phyloP scores from a whole-genome alignment of 495 filamentous ascomycete species.

The Aspergillus heteromorphus region DNA sequence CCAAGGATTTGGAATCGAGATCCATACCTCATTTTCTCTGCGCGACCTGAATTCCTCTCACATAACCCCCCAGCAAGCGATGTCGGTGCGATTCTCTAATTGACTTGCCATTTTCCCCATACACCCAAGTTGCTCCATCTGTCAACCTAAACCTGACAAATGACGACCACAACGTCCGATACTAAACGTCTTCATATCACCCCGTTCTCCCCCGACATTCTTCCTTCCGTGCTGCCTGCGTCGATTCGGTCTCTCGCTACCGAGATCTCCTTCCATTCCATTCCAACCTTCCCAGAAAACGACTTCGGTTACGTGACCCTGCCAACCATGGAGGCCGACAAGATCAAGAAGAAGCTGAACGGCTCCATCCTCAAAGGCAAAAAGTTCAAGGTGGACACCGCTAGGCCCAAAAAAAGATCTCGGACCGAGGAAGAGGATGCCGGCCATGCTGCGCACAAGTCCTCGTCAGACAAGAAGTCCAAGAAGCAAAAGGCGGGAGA shows the following conservation, averaged over 20 bases:
- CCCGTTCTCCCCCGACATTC: conserved; percentile 68
- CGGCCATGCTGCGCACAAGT: conserved; percentile 16
- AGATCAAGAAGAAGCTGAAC: conserved; percentile 88
- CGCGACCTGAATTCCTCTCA: no score
- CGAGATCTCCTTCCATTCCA: conserved; percentile 77
- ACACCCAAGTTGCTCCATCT: neutral
- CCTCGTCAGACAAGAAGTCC: conserved; percentile 27
- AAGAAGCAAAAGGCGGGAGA: conserved; percentile 64
- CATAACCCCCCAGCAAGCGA: neutral
- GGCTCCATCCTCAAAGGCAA: conserved; percentile 77
- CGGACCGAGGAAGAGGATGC: conserved; percentile 34
- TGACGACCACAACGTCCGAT: conserved; percentile 25
- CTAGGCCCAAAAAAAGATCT: conserved; percentile 54
- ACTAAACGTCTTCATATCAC: conserved; percentile 75
- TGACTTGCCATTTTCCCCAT: no score
- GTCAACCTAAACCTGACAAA: conserved; percentile 5
- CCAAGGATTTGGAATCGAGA: neutral
- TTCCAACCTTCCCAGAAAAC: conserved; percentile 84
- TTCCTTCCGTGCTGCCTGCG: conserved; percentile 61
- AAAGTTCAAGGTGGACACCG: conserved; percentile 79
- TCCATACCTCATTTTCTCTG: no score
- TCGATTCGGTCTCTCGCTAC: conserved; percentile 59
- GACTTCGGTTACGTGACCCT: conserved; percentile 85
- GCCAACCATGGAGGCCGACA: conserved; percentile 73
- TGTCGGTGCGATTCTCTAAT: neutral